Evolutionary conservation across 805 yeast species (phyloP), one percentile per base, ranked within the genome.

Genomic region (Candida patagonica): DNA sequence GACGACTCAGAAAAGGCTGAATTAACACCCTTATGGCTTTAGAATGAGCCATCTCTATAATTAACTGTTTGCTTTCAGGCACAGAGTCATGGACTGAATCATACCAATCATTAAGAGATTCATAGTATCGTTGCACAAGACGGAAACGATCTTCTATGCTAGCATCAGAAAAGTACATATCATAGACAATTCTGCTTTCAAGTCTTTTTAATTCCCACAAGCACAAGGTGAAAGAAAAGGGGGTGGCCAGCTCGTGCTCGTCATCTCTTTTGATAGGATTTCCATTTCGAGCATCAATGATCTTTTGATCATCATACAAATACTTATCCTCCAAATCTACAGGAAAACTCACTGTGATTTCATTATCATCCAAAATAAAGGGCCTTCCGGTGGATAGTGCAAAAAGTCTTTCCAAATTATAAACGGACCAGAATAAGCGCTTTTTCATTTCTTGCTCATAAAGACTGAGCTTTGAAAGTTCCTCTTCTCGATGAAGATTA

Each of bases 381-480:
- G 74, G 74, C 51, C 72, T 73, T 4, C 80, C 78, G 9, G 78
- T 76, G 6, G 80, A 74, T 27, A 76, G 70, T 27, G 78, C 70
- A 36, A 76, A 73, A 60, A 76, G 68, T 52, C 80, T 68, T 50
- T 78, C 84, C 33, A 75, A 52, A n/a, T 74, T 51, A 53, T 76
- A 78, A 6, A 71, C 70, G 52, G 79, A 73, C 83, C 83, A 78
- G 60, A 78, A 78, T 13, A 74, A 58, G 46, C 82, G 64, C 57
- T 74, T 55, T 50, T 65, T 68, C 38, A 64, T 62, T 45, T 68
- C 66, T 41, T 55, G 53, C 8, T 47, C 51, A 25, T 43, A 45
- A 10, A 36, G 37, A 8, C 30, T 17, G 38, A 45, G 19, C 4
- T 38, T 47, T 49, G 16, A 48, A 37, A 23, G 50, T 49, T 19